phyloP scores from a whole-genome alignment of 108 stramenopile species.

The Cyclotella choctawhatcheeana region DNA sequence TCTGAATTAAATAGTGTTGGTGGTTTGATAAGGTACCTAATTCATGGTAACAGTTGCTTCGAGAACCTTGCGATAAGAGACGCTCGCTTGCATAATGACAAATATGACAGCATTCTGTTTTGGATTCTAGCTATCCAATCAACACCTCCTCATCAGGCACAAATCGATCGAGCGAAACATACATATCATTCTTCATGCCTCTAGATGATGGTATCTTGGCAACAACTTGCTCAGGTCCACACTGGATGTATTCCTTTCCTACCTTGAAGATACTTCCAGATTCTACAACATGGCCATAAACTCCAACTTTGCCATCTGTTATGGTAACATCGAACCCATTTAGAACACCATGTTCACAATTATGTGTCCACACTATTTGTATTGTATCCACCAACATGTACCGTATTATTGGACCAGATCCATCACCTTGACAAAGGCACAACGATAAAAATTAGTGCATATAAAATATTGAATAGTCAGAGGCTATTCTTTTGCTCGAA shows the following conservation, averaged over 20 bases:
- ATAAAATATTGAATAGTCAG: too few species aligned
- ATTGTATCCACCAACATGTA: conserved; percentile 58
- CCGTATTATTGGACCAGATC: conserved; percentile 19
- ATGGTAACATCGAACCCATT: conserved; percentile 50
- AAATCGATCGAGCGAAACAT: background rate
- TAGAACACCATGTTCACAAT: conserved; percentile 83
- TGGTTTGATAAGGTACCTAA: too few species aligned
- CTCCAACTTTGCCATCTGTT: conserved; percentile 11
- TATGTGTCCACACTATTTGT: conserved; percentile 84
- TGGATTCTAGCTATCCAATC: background rate
- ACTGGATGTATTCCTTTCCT: conserved; percentile 33
- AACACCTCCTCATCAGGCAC: conserved; percentile 9
- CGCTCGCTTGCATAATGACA: too few species aligned
- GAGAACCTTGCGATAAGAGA: too few species aligned
- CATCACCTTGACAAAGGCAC: too few species aligned
- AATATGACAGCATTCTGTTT: background rate
- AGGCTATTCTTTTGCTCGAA: too few species aligned
- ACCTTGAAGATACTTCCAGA: conserved; percentile 11
- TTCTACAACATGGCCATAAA: conserved; percentile 9
- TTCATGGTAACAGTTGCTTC: too few species aligned
- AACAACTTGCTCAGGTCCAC: conserved; percentile 68
- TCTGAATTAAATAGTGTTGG: too few species aligned
- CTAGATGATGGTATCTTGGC: conserved; percentile 41
- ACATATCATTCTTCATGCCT: background rate
- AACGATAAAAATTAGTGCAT: too few species aligned